phyloP scores from a whole-genome alignment of 1,284 basidiomycete species.

The Irpex sp. region DNA sequence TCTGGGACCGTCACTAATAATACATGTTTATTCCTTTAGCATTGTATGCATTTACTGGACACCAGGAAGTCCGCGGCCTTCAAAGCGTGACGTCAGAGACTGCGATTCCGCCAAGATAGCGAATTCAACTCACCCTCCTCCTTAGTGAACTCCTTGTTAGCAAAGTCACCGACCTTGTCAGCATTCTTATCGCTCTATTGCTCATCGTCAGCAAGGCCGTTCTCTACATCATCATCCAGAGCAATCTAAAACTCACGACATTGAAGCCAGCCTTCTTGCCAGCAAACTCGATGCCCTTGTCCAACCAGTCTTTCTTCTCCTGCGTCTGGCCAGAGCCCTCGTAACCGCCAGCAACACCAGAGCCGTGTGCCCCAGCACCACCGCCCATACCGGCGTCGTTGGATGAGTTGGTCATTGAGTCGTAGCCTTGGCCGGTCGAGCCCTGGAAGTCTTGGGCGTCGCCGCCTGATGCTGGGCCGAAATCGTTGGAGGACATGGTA shows the following conservation, averaged over 20 bases:
- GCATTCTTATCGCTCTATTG: constrained; percentile 26
- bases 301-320: constrained; percentile 29
- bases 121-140: constrained; percentile 17
- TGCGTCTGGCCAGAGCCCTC: constrained; percentile 6
- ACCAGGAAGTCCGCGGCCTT: constrained; percentile 25
- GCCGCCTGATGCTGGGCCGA: constrained; percentile 5
- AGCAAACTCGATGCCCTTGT: constrained; percentile 24
- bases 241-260: constrained; percentile 19
- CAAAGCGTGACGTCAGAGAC: neutral
- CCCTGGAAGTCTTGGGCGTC: neutral
- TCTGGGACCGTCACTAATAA: no score
- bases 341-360: constrained; percentile 17
- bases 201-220: neutral
- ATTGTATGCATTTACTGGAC: constrained; percentile 17
- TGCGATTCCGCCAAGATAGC: neutral
- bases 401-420: constrained; percentile 3
- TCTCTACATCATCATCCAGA: neutral
- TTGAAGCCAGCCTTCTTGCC: constrained; percentile 25
- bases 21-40: neutral
- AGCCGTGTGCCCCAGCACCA: constrained; percentile 13
- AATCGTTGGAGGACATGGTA: neutral
- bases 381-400: constrained; percentile 14
- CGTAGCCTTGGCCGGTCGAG: constrained; percentile 11
- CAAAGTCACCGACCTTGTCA: constrained; percentile 25
- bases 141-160: constrained; percentile 23